phyloP scores from a whole-genome alignment of 2,329 filamentous ascomycete genomes.

The Atkinsonella texensis region DNA sequence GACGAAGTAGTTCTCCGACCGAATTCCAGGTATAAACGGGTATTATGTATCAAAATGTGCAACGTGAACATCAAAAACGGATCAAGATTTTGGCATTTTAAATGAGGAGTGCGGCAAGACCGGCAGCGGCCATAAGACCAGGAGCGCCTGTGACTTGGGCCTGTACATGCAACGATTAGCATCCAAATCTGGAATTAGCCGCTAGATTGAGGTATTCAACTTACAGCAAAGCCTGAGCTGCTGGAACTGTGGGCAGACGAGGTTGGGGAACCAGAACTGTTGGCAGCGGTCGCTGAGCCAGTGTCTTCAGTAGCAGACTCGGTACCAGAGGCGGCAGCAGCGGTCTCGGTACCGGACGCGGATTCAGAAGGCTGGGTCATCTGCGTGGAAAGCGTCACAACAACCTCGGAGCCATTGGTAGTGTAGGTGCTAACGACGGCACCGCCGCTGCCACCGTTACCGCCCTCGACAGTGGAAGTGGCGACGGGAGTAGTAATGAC shows the following conservation, averaged over 20 bases:
- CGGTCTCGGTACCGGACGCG: slow-evolving; percentile 8
- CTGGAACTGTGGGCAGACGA: slow-evolving; percentile 6
- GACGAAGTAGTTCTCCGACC: slow-evolving; percentile 12
- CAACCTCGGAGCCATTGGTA: slow-evolving; percentile 11
- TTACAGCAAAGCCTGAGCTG: slow-evolving; percentile 18
- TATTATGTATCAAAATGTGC: slow-evolving; percentile 32
- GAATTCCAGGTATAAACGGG: slow-evolving; percentile 21
- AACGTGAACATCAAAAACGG: slow-evolving; percentile 16
- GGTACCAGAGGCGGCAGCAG: slow-evolving; percentile 8
- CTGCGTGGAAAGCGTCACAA: slow-evolving; percentile 18
- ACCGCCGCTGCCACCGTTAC: slow-evolving; percentile 9
- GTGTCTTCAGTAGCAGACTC: slow-evolving; percentile 10
- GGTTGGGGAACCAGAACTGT: not conserved
- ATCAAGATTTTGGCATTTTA: slow-evolving; percentile 19
- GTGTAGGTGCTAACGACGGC: slow-evolving; percentile 14
- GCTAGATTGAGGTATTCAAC: slow-evolving; percentile 7
- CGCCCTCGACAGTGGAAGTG: slow-evolving; percentile 21
- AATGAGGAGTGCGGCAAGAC: slow-evolving; percentile 35
- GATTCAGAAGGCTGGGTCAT: slow-evolving; percentile 10
- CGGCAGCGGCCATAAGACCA: slow-evolving; percentile 36
- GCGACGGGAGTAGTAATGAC: slow-evolving; percentile 23
- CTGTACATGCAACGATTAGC: slow-evolving; percentile 9
- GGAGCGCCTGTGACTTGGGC: slow-evolving; percentile 33
- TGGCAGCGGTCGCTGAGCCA: not conserved
- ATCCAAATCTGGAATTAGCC: too few relatives aligned